Evolutionary conservation across 1,284 basidiomycete genomes (phyloP).

Genomic region (Mycena sp.): DNA sequence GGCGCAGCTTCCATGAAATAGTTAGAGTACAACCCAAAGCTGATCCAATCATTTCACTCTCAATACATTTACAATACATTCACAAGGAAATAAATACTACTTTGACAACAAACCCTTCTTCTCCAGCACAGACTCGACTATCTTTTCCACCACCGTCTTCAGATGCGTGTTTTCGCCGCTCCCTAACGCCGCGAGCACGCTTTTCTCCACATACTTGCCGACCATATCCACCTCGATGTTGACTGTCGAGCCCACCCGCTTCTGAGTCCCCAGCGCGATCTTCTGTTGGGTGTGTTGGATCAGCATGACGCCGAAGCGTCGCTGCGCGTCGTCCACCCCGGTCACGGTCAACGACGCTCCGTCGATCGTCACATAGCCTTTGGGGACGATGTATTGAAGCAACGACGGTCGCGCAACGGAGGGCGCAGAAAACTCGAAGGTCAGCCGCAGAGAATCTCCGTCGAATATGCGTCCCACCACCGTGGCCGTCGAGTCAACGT

Average conservation of each 20-base stretch:
- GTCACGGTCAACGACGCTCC: constrained; percentile 95
- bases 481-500: constrained; percentile 91
- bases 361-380: constrained; percentile 96
- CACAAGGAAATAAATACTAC: too few relatives aligned
- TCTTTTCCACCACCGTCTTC: constrained; percentile 72
- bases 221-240: constrained; percentile 97
- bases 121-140: constrained; percentile 75
- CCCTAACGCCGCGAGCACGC: constrained; percentile 80
- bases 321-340: constrained; percentile 74
- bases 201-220: constrained; percentile 88
- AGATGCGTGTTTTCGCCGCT: constrained; percentile 68
- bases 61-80: too few relatives aligned
- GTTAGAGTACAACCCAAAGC: neutral
- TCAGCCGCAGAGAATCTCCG: constrained; percentile 88
- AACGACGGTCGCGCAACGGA: constrained; percentile 73
- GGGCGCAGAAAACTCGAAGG: constrained; percentile 79
- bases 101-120: constrained; percentile 52
- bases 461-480: constrained; percentile 78
- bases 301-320: constrained; percentile 93
- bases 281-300: constrained; percentile 94
- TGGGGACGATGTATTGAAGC: constrained; percentile 90
- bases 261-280: constrained; percentile 81
- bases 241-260: constrained; percentile 83
- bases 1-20: constrained; percentile 28
- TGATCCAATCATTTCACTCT: constrained; percentile 6